Base-by-base conservation (phyloP, 179 eudicot species). In the Vitellaria paradoxa region DNA sequence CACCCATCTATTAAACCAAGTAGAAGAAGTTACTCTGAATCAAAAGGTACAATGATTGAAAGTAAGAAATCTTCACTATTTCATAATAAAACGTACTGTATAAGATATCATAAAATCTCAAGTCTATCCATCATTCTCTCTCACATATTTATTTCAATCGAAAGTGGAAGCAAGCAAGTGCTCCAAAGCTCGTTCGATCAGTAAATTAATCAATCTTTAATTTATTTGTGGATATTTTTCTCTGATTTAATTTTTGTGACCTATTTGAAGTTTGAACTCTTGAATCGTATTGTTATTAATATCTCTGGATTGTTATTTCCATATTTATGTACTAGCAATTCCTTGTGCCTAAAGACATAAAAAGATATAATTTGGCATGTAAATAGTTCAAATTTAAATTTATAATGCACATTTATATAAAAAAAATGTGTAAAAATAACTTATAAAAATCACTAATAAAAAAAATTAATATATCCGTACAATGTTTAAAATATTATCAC, bases 121-220 rank as follows among this genome's bases (percentile, higher is more conserved):
- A 4, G 13, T 40, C 30, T 6, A 15, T 18, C 55, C 5, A 17
- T 5, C 30, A 1, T 17, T n/a, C 2, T 4, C 21, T 53, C 47
- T 72, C 72, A 45, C 72, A 17, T 55, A 11, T 47, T n/a, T 12
- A 42, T 73, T 59, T 42, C 55, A 40, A 60, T 60, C 56, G 55
- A 21, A 23, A 55, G 72, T 46, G 13, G 68, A 61, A 42, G 55
- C 67, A 60, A 30, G 40, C 55, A 20, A 7, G 55, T 60, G 45
- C 67, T 73, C 76, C 20, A 0, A 11, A 60, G 53, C 57, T 40
- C 23, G 65, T 7, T 40, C 20, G 64, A 57, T 73, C 26, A 40
- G 76, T 59, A 60, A 60, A 60, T 56, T 67, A 4, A 60, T 12
- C 20, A 42, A 15, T 12, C 53, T 40, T 17, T 23, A 20, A 42